Evolutionary conservation across 176 grass and related monocot genomes (phyloP).

Genomic region (Bothriochloa decipiens): DNA sequence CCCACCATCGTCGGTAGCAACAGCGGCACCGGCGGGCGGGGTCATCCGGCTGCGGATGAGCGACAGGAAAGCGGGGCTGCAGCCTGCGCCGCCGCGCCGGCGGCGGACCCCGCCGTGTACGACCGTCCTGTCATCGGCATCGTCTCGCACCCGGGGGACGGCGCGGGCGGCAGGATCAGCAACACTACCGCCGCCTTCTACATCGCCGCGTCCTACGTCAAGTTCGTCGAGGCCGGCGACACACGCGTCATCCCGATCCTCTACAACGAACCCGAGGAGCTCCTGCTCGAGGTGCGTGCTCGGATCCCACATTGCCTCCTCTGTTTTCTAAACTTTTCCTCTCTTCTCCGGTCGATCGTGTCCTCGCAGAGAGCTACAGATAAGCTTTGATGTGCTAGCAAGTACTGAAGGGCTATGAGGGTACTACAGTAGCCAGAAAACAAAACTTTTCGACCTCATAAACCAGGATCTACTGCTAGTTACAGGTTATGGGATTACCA

Average conservation of each 20-base stretch:
- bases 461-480: too few relatives aligned
- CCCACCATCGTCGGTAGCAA: not conserved
- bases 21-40: conserved; percentile 15
- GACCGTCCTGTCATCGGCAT: conserved; percentile 87
- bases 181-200: conserved; percentile 56
- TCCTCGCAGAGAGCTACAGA: too few relatives aligned
- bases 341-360: not conserved
- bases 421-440: too few relatives aligned
- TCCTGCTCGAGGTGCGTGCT: conserved; percentile 51
- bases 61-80: not conserved
- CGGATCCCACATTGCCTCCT: not conserved
- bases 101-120: conserved; percentile 56
- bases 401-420: too few relatives aligned
- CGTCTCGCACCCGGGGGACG: conserved; percentile 85
- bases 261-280: conserved; percentile 89
- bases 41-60: conserved; percentile 39
- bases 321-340: too few relatives aligned
- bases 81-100: conserved; percentile 32
- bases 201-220: conserved; percentile 77
- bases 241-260: conserved; percentile 84
- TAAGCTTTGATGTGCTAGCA: too few relatives aligned
- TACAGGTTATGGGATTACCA: too few relatives aligned
- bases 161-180: conserved; percentile 60
- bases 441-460: too few relatives aligned
- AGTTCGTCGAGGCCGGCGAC: conserved; percentile 87